A percentile compares a stretch with the other conserved stretches of the same genome.
Conservation (phyloP, 2,329 filamentous ascomycete species). For the Magnaporthiopsis rhizophila region DNA sequence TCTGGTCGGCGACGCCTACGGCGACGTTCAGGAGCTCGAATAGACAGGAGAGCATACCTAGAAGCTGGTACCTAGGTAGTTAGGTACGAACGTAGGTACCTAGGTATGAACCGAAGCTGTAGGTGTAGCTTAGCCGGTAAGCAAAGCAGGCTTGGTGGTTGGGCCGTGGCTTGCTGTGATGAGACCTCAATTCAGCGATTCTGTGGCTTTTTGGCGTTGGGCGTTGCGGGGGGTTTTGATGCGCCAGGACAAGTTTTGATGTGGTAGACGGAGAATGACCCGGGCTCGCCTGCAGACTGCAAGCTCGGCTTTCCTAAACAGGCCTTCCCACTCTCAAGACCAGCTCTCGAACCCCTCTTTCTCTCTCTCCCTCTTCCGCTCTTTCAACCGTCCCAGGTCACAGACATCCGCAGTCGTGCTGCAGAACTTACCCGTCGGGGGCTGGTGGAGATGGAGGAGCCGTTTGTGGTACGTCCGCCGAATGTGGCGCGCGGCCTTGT, state of each 20-base stretch:
- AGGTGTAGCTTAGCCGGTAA: neutral
- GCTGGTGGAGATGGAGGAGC: neutral
- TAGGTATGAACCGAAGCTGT: neutral
- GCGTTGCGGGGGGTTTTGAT: neutral
- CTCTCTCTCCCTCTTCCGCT: neutral
- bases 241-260: neutral
- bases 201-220: neutral
- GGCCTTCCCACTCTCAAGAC: neutral
- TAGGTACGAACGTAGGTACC: neutral
- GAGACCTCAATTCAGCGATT: neutral
- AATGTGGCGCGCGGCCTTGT: neutral
- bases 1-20: neutral
- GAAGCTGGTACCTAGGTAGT: neutral
- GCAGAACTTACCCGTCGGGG: neutral
- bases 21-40: neutral
- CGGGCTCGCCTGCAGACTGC: neutral
- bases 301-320: neutral
- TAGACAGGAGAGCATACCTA: neutral
- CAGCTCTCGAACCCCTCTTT: neutral
- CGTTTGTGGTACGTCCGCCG: neutral
- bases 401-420: neutral
- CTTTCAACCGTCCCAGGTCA: neutral
- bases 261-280: neutral
- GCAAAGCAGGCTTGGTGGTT: neutral
- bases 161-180: neutral